Evolutionary conservation across 2,329 filamentous ascomycete species (phyloP).

Genomic region (Neonectria hederae): DNA sequence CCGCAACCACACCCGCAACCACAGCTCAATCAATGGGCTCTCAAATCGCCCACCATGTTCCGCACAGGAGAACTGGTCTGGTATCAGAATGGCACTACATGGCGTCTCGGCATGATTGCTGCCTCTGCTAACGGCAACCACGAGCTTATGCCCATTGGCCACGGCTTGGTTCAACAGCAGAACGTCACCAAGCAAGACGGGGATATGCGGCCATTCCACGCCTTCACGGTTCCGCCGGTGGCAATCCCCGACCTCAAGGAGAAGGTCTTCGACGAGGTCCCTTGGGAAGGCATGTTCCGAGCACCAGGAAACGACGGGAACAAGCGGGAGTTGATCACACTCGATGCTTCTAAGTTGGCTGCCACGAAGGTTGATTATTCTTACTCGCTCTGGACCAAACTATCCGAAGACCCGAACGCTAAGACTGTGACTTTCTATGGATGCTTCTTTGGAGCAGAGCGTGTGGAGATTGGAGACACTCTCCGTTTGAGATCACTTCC

Average conservation of each 20-base stretch:
- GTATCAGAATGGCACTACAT: conserved; percentile 58
- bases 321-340: conserved; percentile 53
- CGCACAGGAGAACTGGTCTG: conserved; percentile 61
- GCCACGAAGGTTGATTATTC: conserved; percentile 59
- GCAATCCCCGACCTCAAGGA: conserved; percentile 51
- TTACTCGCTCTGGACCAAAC: conserved; percentile 58
- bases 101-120: conserved; percentile 59
- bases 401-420: conserved; percentile 43
- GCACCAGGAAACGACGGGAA: conserved; percentile 46
- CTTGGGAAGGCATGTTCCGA: conserved; percentile 53
- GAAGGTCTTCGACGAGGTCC: conserved; percentile 52
- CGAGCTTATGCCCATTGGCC: conserved; percentile 54
- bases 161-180: conserved; percentile 50
- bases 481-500: conserved; percentile 57
- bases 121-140: conserved; percentile 44
- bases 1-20: conserved; percentile 37
- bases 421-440: conserved; percentile 55
- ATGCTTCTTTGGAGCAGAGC: conserved; percentile 62
- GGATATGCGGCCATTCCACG: conserved; percentile 61
- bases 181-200: conserved; percentile 51
- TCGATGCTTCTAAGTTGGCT: conserved; percentile 63
- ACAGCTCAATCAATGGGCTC: conserved; percentile 43
- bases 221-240: conserved; percentile 60
- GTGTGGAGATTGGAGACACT: conserved; percentile 58
- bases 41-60: conserved; percentile 53